Base-by-base conservation (phyloP, 768 basidiomycete genomes). In the Auricularia cornea region DNA sequence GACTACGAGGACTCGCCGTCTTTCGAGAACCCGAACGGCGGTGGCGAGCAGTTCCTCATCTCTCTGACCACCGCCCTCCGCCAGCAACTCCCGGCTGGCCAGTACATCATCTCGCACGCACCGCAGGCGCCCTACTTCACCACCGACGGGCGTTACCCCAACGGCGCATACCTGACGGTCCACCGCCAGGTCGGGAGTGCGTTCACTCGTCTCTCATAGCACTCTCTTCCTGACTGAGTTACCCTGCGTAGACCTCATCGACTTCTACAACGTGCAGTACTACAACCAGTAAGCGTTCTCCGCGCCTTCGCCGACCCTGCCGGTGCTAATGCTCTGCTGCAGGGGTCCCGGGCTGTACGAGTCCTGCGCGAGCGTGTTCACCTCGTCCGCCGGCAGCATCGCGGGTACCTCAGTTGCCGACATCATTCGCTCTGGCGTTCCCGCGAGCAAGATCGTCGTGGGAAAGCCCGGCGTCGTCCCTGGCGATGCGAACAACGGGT, bases 401-500 rank as follows among this genome's bases (percentile, higher is more conserved):
- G 75, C 75, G 2, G 62, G 66, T 12, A 74, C 75, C 1, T 70
- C 71, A 3, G 70, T 77, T 8, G 68, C 75, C 62, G 71, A 76
- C 67, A 72, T 76, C 64, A 68, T 71, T 62, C 66, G 62, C 56
- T 66, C 67, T 28, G 71, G 70, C 35, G 68, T 77, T 8, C 71
- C 72, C 4, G 68, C 72, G 18, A 56, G 72, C 63, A 77, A 77
- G 69, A 70, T 76, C 59, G 70, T 77, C 62, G 72, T 77, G 51
- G 76, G 76, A 3, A 77, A 77, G 65, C 75, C 75, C 2, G 64
- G 48, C 23, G 32, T 30, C 20, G 28, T 35, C 8, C 8, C 35
- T 38, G 33, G n/a, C 2, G 61, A 62, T 29, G 64, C 33, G 1
- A 44, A 54, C 18, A 57, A 57, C 30, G 54, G 54, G 20, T 57